These are phyloP conservation scores for Mortierella sp. DNA, from an alignment of 371 early-diverging fungal species.

Conservation along the genomic window DNA sequence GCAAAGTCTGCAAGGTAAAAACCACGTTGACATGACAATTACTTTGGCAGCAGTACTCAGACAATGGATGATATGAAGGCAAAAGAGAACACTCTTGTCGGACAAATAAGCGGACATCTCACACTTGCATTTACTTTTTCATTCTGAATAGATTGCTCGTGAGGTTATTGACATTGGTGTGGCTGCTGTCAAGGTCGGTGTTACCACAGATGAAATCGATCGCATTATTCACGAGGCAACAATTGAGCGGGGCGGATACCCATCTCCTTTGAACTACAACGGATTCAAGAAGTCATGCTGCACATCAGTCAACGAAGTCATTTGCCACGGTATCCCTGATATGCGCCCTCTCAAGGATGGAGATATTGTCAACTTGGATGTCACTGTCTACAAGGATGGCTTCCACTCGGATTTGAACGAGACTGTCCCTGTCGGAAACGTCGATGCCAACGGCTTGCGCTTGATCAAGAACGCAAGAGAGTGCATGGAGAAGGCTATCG, in stretches of 20 bases:
- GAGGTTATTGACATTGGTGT: constrained; percentile 90
- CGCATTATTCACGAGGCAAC: constrained; percentile 89
- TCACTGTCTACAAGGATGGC: constrained; percentile 89
- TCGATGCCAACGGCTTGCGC: constrained; percentile 79
- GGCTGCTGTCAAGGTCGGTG: constrained; percentile 84
- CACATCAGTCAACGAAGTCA: constrained; percentile 86
- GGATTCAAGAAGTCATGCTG: constrained; percentile 94
- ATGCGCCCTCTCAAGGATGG: constrained; percentile 88
- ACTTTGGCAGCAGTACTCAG: background rate
- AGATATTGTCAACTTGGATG: constrained; percentile 95
- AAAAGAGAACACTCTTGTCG: background rate
- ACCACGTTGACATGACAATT: background rate
- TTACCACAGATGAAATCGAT: constrained; percentile 95
- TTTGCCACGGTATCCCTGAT: constrained; percentile 96
- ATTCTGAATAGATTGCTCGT: constrained; percentile 74
- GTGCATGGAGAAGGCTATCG: constrained; percentile 92
- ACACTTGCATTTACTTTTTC: background rate
- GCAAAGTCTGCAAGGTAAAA: constrained; percentile 80
- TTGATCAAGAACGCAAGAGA: constrained; percentile 84
- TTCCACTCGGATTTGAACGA: constrained; percentile 95
- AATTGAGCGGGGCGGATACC: constrained; percentile 90
- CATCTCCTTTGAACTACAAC: constrained; percentile 96
- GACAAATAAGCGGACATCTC: background rate
- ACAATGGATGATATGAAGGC: background rate
- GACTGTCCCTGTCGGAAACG: constrained; percentile 89